A percentile compares a stretch with the other conserved stretches of the same genome.
Conservation (phyloP, 78 protist species). For the Thecamonas trahens region DNA sequence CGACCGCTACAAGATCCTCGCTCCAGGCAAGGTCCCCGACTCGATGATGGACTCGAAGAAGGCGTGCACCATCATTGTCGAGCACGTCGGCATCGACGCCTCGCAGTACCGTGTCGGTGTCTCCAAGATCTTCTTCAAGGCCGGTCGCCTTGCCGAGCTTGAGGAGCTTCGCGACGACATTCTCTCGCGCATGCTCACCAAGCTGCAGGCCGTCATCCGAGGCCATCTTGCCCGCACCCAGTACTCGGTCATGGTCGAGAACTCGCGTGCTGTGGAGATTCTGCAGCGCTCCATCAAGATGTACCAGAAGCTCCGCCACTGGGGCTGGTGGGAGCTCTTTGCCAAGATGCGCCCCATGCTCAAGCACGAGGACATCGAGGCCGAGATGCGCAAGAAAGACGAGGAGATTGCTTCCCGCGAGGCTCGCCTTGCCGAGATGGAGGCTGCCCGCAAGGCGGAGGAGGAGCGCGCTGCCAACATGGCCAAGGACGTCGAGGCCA, state of each 20-base stretch:
- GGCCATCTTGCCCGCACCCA: slow-evolving; percentile 69
- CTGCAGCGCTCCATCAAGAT: slow-evolving; percentile 68
- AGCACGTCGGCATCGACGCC: slow-evolving; percentile 33
- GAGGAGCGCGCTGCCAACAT: too few species aligned
- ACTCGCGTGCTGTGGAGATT: slow-evolving; percentile 57
- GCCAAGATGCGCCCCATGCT: slow-evolving; percentile 29
- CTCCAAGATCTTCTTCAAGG: slow-evolving; percentile 80
- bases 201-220: slow-evolving; percentile 63
- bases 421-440: too few species aligned
- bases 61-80: slow-evolving; percentile 49
- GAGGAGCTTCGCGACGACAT: slow-evolving; percentile 77
- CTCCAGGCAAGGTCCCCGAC: slow-evolving; percentile 51
- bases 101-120: slow-evolving; percentile 47
- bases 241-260: slow-evolving; percentile 45
- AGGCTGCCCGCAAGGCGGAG: too few species aligned
- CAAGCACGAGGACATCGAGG: slow-evolving; percentile 19
- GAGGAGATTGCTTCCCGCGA: too few species aligned
- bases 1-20: slow-evolving; percentile 76
- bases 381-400: slow-evolving; percentile 12
- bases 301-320: slow-evolving; percentile 23
- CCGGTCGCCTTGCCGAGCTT: slow-evolving; percentile 76
- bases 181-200: slow-evolving; percentile 46
- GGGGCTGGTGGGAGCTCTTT: slow-evolving; percentile 55
- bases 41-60: slow-evolving; percentile 44
- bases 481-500: neutral